Conservation (phyloP, 1,284 basidiomycete genomes). For the Athelia sp. region DNA sequence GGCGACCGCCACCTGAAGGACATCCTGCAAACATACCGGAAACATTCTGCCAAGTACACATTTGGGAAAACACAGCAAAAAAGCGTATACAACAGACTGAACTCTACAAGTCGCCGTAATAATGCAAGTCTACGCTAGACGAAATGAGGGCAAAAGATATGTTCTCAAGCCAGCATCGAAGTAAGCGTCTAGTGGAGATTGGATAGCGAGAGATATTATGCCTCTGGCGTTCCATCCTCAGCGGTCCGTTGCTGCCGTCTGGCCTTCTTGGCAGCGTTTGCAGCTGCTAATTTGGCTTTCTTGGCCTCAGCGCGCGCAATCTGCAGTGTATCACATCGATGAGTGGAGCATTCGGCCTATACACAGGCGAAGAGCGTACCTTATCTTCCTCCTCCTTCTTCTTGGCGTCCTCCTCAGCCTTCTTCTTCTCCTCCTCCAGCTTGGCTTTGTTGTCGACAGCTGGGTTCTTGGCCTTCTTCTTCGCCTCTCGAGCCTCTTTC, state of each 20-base stretch:
- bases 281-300: conserved; percentile 79
- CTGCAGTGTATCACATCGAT: conserved; percentile 21
- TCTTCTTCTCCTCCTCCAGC: conserved; percentile 70
- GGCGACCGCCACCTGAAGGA: too few species aligned
- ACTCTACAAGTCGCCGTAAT: too few species aligned
- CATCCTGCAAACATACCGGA: too few species aligned
- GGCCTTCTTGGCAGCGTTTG: conserved; percentile 94
- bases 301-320: conserved; percentile 74
- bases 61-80: too few species aligned
- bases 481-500: conserved; percentile 91
- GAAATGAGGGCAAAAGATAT: too few species aligned
- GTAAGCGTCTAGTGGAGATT: too few species aligned
- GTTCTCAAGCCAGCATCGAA: too few species aligned
- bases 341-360: conserved; percentile 4
- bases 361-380: conserved; percentile 31
- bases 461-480: conserved; percentile 66
- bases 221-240: conserved; percentile 8
- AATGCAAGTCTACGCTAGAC: too few species aligned
- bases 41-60: too few species aligned
- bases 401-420: conserved; percentile 69
- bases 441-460: conserved; percentile 47
- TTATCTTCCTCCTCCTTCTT: conserved; percentile 63
- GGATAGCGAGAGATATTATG: too few species aligned
- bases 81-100: too few species aligned
- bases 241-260: conserved; percentile 25